phyloP scores from a whole-genome alignment of 2,329 filamentous ascomycete genomes.

The Dendrostoma leiphaemia region DNA sequence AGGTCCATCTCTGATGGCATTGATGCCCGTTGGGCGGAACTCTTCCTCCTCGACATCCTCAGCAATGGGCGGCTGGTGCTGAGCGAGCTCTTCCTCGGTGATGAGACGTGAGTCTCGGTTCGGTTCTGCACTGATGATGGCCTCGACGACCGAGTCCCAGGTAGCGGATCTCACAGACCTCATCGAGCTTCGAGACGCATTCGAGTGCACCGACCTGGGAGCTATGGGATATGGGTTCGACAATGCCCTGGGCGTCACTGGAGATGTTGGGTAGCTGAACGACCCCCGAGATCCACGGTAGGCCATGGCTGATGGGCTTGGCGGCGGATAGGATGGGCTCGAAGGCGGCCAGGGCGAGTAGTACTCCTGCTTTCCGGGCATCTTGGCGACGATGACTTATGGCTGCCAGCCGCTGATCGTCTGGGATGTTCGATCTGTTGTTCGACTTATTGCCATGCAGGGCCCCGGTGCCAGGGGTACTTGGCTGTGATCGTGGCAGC shows the following conservation, averaged over 20 bases:
- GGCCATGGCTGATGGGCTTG: neutral
- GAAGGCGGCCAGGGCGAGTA: neutral
- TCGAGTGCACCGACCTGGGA: neutral
- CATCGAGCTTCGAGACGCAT: neutral
- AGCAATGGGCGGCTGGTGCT: neutral
- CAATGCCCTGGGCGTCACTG: neutral
- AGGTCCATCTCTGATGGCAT: neutral
- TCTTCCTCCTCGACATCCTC: conserved; percentile 1
- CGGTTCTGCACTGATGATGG: conserved; percentile 5
- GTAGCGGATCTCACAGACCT: conserved; percentile 1
- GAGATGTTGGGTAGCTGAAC: neutral
- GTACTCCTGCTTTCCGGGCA: neutral
- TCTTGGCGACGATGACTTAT: neutral
- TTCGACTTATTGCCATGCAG: neutral
- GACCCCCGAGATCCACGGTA: conserved; percentile 6
- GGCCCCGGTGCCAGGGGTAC: neutral
- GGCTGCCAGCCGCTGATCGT: neutral
- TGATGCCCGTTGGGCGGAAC: neutral
- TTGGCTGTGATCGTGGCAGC: neutral
- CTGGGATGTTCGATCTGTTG: too few relatives aligned
- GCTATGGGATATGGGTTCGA: neutral
- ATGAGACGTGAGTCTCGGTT: conserved; percentile 1
- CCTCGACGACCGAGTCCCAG: conserved; percentile 6
- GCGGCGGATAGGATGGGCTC: too few relatives aligned
- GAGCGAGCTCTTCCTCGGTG: neutral